Percentiles rank a stretch among this genome's conserved stretches.
phyloP scores from a whole-genome alignment of 2,329 filamentous ascomycete species.

The Ascosphaera aggregata region DNA sequence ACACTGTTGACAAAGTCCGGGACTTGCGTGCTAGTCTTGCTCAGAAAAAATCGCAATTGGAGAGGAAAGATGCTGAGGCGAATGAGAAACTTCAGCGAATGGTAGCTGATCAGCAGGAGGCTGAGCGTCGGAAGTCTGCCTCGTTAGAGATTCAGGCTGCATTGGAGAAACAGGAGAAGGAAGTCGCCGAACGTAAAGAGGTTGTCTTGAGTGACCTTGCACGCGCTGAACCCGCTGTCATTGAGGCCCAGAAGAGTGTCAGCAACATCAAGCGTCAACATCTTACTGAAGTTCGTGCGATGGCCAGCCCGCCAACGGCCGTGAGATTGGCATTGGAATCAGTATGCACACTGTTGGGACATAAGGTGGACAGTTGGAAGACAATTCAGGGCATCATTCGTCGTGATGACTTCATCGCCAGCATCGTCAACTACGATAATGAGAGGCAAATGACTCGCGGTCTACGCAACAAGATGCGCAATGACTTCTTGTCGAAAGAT shows the following conservation, averaged over 20 bases:
- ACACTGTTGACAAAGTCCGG: slow-evolving; percentile 92
- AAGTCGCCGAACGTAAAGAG: slow-evolving; percentile 61
- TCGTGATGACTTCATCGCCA: slow-evolving; percentile 89
- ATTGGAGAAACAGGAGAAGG: slow-evolving; percentile 69
- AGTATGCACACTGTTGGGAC: slow-evolving; percentile 85
- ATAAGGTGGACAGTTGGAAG: slow-evolving; percentile 82
- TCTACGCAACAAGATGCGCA: slow-evolving; percentile 70
- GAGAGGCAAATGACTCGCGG: slow-evolving; percentile 76
- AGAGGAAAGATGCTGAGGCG: slow-evolving; percentile 82
- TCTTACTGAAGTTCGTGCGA: slow-evolving; percentile 89
- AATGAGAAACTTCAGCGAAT: slow-evolving; percentile 95
- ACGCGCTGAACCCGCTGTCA: slow-evolving; percentile 75
- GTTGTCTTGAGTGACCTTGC: slow-evolving; percentile 75
- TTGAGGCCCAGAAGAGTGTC: slow-evolving; percentile 85
- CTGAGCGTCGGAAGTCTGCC: slow-evolving; percentile 69
- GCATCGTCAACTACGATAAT: slow-evolving; percentile 94
- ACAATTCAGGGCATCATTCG: slow-evolving; percentile 71
- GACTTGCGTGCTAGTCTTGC: slow-evolving; percentile 78
- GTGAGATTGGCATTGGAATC: slow-evolving; percentile 84
- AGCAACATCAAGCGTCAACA: slow-evolving; percentile 97
- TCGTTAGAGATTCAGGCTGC: slow-evolving; percentile 76
- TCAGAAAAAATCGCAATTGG: slow-evolving; percentile 81
- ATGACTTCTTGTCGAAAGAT: slow-evolving; percentile 73
- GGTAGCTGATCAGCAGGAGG: slow-evolving; percentile 87
- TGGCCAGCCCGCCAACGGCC: slow-evolving; percentile 77